Conservation (phyloP, 2,329 filamentous ascomycete genomes). For the Trichoderma koningiopsis region DNA sequence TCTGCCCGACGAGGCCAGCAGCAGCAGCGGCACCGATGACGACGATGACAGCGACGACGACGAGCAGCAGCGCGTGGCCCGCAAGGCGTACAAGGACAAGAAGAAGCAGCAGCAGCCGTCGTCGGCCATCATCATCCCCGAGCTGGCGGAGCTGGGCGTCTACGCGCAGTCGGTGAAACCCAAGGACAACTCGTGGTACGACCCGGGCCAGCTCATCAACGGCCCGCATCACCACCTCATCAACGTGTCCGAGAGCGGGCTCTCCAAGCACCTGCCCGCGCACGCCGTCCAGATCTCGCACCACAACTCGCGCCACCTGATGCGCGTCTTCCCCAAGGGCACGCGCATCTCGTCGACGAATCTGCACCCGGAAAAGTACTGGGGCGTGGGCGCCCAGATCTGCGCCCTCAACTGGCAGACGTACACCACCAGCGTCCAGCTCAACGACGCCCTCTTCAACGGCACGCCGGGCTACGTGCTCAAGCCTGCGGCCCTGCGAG, state of each 20-base stretch:
- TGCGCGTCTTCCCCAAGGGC: conserved; percentile 71
- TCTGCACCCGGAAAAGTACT: conserved; percentile 63
- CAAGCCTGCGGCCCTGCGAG: conserved; percentile 62
- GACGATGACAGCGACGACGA: conserved; percentile 42
- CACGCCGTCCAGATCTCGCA: conserved; percentile 51
- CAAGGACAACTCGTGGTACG: conserved; percentile 65
- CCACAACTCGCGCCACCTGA: conserved; percentile 67
- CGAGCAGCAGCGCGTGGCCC: conserved; percentile 49
- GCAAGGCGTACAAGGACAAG: conserved; percentile 55
- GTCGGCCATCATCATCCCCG: conserved; percentile 59
- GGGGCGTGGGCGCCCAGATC: conserved; percentile 68
- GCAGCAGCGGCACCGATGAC: conserved; percentile 42
- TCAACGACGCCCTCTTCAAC: conserved; percentile 68
- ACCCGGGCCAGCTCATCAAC: conserved; percentile 51
- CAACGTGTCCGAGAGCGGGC: conserved; percentile 67
- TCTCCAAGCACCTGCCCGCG: conserved; percentile 54
- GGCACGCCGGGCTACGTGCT: conserved; percentile 67
- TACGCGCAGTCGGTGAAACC: conserved; percentile 73
- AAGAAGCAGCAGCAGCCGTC: conserved; percentile 49
- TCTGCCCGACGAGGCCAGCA: conserved; percentile 53
- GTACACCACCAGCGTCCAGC: conserved; percentile 65
- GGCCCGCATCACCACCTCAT: conserved; percentile 67
- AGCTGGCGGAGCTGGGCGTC: conserved; percentile 66
- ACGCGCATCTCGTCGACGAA: conserved; percentile 69
- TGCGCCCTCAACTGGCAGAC: conserved; percentile 72